phyloP scores from a whole-genome alignment of 352 stramenopile genomes.

The Phytophthora fragariae region DNA sequence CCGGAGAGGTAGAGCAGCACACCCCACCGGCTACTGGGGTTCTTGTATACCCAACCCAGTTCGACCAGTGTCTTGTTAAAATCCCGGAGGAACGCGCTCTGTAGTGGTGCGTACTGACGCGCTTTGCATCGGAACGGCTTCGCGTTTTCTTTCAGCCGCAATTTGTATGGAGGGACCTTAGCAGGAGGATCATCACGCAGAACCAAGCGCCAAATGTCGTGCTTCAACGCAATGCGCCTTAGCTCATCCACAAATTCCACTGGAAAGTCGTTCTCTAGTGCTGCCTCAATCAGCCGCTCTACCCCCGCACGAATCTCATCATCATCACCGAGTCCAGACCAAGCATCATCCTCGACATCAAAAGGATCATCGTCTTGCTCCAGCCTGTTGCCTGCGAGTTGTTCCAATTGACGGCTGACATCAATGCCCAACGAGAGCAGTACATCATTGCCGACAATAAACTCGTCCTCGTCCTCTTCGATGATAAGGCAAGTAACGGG shows the following conservation, averaged over 20 bases:
- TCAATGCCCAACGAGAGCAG: constrained; percentile 9
- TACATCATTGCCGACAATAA: constrained; percentile 19
- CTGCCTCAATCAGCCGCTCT: neutral
- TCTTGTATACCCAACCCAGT: constrained; percentile 18
- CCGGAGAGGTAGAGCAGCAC: constrained; percentile 7
- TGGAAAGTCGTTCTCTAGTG: neutral
- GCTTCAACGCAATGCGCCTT: neutral
- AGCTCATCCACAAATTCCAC: neutral
- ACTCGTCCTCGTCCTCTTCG: constrained; percentile 15
- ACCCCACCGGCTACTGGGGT: constrained; percentile 2
- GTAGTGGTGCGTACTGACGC: constrained; percentile 15
- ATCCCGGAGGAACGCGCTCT: constrained; percentile 7
- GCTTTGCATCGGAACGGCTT: constrained; percentile 17
- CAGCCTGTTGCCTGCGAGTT: neutral
- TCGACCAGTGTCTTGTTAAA: constrained; percentile 18
- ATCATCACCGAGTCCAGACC: neutral
- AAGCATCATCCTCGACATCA: neutral
- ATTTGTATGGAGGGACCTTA: no score
- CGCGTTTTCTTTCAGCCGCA: constrained; percentile 3
- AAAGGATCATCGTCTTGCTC: neutral
- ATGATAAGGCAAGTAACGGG: constrained; percentile 14
- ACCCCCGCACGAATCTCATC: constrained; percentile 2
- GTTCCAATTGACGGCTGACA: constrained; percentile 1
- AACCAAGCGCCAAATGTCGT: constrained; percentile 14
- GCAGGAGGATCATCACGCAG: no score